Evolutionary conservation across 371 early-diverging fungal species (phyloP), one percentile per base, ranked within the genome.

Genomic region (Enterocytospora artemiae): DNA sequence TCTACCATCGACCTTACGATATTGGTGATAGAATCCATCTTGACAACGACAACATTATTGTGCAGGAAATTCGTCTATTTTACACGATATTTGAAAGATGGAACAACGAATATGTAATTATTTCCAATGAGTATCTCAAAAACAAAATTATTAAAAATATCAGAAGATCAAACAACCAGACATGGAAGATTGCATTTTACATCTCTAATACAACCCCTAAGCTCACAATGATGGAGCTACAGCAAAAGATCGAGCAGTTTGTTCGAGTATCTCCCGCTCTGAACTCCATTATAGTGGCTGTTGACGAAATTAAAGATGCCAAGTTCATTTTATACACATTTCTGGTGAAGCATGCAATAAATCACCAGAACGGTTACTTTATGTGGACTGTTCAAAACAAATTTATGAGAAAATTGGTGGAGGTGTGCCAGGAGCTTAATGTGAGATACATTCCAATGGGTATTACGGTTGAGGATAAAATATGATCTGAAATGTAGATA

Each of bases 281-380:
- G 54, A 18, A 71, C 41, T 41, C 55, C 53, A 16, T 73, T 36
- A 28, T 33, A 12, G 34, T 58, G 36, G 18, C 41, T 50, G 12
- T 30, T 7, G 25, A 31, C 25, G 63, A 69, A 2, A 33, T 79
- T 12, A 36, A 50, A 3, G 48, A 74, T 43, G 65, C 53, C 18
- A 67, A 63, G 27, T 44, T 54, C 28, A 20, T 72, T 14, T 46
- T 34, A 1, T 39, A 75, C 37, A 37, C 37, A 18, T 48, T 79
- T 30, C 55, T 65, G 20, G 56, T 79, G 14, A 60, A 67, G 51
- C 77, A 79, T 58, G 59, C 59, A 27, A 70, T 65, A 12, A 79
- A 79, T 68, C 75, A 71, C 48, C 77, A 77, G 44, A 79, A 75
- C 55, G 74, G 75, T 24, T 79, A 69, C 59, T 75, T 75, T 43